Base-by-base conservation (phyloP, 169 alveolate genomes). In the Cryptosporidium xiaoi region DNA sequence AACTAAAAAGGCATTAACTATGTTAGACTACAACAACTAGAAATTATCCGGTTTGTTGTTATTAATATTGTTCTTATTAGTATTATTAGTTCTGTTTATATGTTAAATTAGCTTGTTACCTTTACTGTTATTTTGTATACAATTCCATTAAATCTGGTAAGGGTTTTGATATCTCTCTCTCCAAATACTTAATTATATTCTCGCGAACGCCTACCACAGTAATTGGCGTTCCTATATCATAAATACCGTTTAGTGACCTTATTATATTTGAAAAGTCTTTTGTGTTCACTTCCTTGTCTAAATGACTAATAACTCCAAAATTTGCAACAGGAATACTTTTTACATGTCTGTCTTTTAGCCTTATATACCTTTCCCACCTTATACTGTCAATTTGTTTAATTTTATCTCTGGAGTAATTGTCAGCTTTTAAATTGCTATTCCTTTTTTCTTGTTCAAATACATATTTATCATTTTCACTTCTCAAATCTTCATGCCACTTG, bases 401-500 rank as follows among this genome's bases (percentile, higher is more conserved):
- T 4, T 40, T n/a, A 71, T n/a, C 29, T n/a, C 29, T 55, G 31
- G 24, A 51, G 12, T 51, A 34, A n/a, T 51, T 67, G 40, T n/a
- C 33, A 18, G 24, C 29, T 10, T 6, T 46, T 48, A 16, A 29
- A 8, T 67, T 55, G 13, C 16, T 5, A 33, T 69, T 56, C 5
- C 6, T 34, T 3, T 69, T 34, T 34, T 1, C 44, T 34, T 34
- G 82, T 31, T 20, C 64, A 24, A 66, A 33, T 8, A 36, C 48
- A 48, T 60, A 77, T 44, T 15, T 48, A 1, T 40, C 51, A 77
- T 44, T 44, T 15, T 62, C 62, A 46, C 33, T 34, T 29, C 87
- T 56, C 15, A 77, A 66, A 62, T 77, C 87, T 48, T 77, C 87
- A 31, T 77, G 77, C 87, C 87, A 77, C 29, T 77, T 77, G 56